Evolutionary conservation across 2,329 filamentous ascomycete genomes (phyloP), one percentile per base, ranked within the genome.

Genomic region (Colletotrichum shisoi): DNA sequence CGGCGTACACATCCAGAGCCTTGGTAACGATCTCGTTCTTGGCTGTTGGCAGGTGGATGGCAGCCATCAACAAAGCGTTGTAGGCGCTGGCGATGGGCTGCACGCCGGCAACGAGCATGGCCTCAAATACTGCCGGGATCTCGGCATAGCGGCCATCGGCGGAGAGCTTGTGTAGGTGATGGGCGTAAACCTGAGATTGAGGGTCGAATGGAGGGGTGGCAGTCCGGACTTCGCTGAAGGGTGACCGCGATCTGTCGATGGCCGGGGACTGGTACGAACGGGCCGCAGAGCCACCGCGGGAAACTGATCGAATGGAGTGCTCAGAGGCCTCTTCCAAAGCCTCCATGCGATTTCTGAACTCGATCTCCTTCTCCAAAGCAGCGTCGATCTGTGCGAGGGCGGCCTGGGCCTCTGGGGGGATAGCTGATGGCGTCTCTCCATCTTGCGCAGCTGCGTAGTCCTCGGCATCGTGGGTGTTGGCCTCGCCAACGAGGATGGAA

Each of bases 1-100:
- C 94, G 17, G 93, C 91, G 78, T 98, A 99, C 59, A 99, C 91
- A 80, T 97, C 94, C 59, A 98, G 85, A 5, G 93, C 93, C 81
- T 96, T 96, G 69, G 93, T 90, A 15, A 96, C 92, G 59, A 95
- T 88, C 79, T 96, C 91, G 61, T 91, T 90, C 78, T 89, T 91
- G 77, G 92, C 89, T 27, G 84, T 83, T 8, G 94, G 92, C 19
- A 97, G 85, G 72, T 92, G 86, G 69, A 97, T 92, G 15, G 93
- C 93, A 6, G 95, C 92, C 73, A 89, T 85, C 49, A 99, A 82
- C 51, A 99, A 84, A 57, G 93, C 91, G 76, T 97, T 97, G 84
- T 99, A 99, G n/a, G 94, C 91, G 53, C 88, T 84, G 54, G 92
- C 88, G 7, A 91, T 91, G 42, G 95, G 95, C 74, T 88, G 88